Percentiles rank a stretch among this genome's conserved stretches.
phyloP scores from a whole-genome alignment of 1,284 basidiomycete genomes.

The Erythrobasidium hasegawianum region DNA sequence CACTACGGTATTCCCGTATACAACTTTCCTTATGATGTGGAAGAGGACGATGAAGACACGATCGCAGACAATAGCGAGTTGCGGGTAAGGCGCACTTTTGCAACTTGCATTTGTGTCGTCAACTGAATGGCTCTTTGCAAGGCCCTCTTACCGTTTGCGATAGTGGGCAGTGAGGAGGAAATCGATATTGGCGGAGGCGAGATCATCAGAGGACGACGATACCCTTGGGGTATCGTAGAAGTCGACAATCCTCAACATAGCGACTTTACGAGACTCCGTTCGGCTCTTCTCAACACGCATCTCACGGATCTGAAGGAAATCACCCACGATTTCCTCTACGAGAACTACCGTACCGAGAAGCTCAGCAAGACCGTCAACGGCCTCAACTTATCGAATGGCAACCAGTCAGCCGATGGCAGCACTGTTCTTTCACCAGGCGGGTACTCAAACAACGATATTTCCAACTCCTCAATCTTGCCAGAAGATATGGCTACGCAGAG shows the following conservation, averaged over 20 bases:
- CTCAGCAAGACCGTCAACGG: conserved; percentile 84
- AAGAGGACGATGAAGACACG: conserved; percentile 97
- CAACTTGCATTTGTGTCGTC: too few relatives aligned
- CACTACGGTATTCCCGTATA: conserved; percentile 98
- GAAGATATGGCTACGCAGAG: conserved; percentile 98
- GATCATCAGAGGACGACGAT: conserved; percentile 83
- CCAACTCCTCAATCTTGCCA: conserved; percentile 61
- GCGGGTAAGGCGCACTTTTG: conserved; percentile 56
- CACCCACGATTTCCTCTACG: conserved; percentile 79
- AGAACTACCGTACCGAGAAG: conserved; percentile 79
- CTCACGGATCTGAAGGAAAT: conserved; percentile 63
- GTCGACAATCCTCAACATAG: conserved; percentile 99
- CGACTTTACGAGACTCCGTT: conserved; percentile 88
- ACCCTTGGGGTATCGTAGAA: conserved; percentile 98
- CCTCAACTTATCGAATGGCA: conserved; percentile 51
- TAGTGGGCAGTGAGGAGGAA: conserved; percentile 96
- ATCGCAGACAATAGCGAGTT: conserved; percentile 96
- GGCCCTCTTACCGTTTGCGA: conserved; percentile 90
- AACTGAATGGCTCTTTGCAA: conserved; percentile 48
- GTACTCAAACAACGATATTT: conserved; percentile 21
- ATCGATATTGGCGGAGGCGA: conserved; percentile 81
- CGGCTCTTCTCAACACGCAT: conserved; percentile 88
- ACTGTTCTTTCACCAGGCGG: conserved; percentile 13
- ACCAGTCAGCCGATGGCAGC: conserved; percentile 13
- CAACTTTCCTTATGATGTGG: conserved; percentile 99